Base-by-base conservation (phyloP, 176 grass and related monocot genomes). In the Tuctoria greenei region DNA sequence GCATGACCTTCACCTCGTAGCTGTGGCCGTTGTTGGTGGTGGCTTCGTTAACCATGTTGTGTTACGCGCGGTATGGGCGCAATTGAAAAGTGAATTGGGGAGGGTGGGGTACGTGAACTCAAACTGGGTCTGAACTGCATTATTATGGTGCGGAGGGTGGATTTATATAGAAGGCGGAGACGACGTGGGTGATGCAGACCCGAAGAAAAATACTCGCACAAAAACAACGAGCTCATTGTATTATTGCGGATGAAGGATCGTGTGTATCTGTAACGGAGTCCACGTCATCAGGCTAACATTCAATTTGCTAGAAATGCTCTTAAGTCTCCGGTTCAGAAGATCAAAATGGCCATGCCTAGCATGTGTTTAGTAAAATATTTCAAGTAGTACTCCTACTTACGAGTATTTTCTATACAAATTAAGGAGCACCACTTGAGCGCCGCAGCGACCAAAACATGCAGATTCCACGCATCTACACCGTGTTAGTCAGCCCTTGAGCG, bases 1-100 rank as follows among this genome's bases (percentile, higher is more conserved):
- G 50, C 46, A n/a, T 51, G 58, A 83, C 41, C 5, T 77, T 87
- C 61, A 93, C 81, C 34, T 78, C 54, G 38, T 69, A 74, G n/a
- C n/a, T n/a, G n/a, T n/a, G n/a, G 15, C 52, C 64, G 24, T 26
- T 61, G 25, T 58, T 18, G 54, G 9, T 11, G 2, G 21, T 20
- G 35, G 24, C 17, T 35, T 76, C 64, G 66, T 26, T 59, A 63
- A 90, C 88, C 90, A 87, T 89, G 54, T n/a, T n/a, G n/a, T 56
- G 28, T 4, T 25, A 12, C 52, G 52, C 52, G 52, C n/a, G n/a
- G n/a, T n/a, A 21, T 20, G 51, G 3, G 20, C 20, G 51, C 51
- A 21, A 8, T 8, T 54, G 51, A n/a, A 16, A 16, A 18, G 46
- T 46, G 44, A 3, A 18, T n/a, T n/a, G 15, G 46, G 0, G 20